Percentiles rank a stretch among this genome's conserved stretches.
phyloP scores from a whole-genome alignment of 208 protist genomes.

The Trypanosomatidae sp. region DNA sequence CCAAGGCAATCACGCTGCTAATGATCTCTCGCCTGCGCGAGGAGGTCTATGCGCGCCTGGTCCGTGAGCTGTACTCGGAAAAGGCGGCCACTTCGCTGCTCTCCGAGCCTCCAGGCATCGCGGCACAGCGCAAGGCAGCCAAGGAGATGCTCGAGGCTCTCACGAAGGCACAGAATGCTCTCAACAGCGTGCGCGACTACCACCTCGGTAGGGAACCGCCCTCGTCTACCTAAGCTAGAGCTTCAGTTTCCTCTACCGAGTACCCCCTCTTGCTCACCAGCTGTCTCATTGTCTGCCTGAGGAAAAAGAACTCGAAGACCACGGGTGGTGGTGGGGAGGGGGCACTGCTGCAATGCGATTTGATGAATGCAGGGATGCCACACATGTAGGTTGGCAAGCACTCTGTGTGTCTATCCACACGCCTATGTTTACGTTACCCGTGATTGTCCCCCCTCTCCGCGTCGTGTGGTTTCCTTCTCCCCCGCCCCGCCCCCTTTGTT shows the following conservation, averaged over 20 bases:
- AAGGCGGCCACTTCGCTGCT: constrained; percentile 94
- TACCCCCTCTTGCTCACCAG: background rate
- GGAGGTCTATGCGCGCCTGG: constrained; percentile 94
- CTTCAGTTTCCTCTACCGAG: background rate
- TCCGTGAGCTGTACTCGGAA: constrained; percentile 94
- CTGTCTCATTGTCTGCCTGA: background rate
- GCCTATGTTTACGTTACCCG: background rate
- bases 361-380: background rate
- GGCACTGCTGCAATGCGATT: background rate
- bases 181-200: constrained; percentile 86
- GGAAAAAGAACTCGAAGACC: too few species aligned
- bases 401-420: background rate
- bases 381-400: too few species aligned
- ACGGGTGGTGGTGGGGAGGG: background rate
- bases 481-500: too few species aligned
- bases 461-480: background rate
- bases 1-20: constrained; percentile 98
- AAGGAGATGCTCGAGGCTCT: constrained; percentile 92
- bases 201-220: constrained; percentile 31
- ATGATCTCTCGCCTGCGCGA: constrained; percentile 94
- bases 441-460: background rate
- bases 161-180: constrained; percentile 74
- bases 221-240: background rate
- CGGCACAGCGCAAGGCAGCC: constrained; percentile 84
- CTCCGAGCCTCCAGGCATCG: constrained; percentile 89